These are phyloP conservation scores for Eremochloa ophiuroides DNA, from an alignment of 176 grass and related monocot genomes.

Conservation along the genomic window DNA sequence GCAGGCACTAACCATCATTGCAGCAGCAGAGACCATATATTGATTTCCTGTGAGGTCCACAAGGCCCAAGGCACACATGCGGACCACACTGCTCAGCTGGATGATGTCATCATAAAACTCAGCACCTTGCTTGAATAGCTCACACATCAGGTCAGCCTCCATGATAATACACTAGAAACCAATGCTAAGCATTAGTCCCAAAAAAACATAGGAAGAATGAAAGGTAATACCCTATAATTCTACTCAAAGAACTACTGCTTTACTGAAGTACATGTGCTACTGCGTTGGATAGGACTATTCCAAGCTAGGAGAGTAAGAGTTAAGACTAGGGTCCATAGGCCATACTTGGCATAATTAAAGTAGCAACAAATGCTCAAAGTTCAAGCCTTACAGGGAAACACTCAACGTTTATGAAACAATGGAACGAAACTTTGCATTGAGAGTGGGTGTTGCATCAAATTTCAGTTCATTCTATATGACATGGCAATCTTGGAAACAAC, in stretches of 20 bases:
- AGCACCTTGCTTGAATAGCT: neutral
- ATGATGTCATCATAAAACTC: neutral
- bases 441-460: no score
- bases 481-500: no score
- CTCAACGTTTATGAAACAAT: no score
- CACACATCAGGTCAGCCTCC: neutral
- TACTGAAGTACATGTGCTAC: neutral
- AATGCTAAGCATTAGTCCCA: neutral
- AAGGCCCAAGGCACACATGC: neutral
- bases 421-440: no score
- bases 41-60: neutral
- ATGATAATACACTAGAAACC: neutral
- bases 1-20: conserved; percentile 5
- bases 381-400: no score
- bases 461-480: no score
- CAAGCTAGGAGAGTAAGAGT: neutral
- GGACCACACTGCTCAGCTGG: neutral
- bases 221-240: neutral
- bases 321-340: no score
- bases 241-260: neutral
- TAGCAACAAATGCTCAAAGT: no score
- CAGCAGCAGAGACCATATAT: neutral
- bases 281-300: neutral
- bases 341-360: no score
- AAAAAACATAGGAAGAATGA: neutral